These are phyloP conservation scores for Wickerhamiella sergipiensis DNA, from an alignment of 805 yeast genomes.

Conservation along the genomic window DNA sequence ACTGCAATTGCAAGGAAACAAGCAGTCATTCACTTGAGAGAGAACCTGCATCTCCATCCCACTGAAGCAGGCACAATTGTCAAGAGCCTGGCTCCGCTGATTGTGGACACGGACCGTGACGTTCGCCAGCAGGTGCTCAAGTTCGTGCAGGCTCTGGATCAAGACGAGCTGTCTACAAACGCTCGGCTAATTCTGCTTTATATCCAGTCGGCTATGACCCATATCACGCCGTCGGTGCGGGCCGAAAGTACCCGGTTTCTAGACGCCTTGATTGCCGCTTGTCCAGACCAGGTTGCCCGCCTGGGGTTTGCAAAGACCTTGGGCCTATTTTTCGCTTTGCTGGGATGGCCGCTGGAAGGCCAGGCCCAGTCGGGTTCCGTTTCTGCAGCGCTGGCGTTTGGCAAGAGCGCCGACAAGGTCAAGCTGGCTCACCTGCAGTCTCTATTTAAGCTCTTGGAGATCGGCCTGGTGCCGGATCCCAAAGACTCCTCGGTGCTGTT, in stretches of 20 bases:
- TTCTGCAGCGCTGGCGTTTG: conserved; percentile 13
- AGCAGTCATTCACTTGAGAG: conserved; percentile 13
- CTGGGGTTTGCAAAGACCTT: conserved; percentile 25
- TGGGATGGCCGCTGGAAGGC: conserved; percentile 47
- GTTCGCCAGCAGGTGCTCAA: conserved; percentile 50
- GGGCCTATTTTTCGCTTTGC: conserved; percentile 48
- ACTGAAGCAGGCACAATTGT: conserved; percentile 20
- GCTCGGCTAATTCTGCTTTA: conserved; percentile 38
- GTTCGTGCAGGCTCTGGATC: conserved; percentile 21
- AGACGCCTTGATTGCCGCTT: conserved; percentile 36
- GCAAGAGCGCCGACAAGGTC: conserved; percentile 18
- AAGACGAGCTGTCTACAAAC: conserved; percentile 26
- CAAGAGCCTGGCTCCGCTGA: conserved; percentile 43
- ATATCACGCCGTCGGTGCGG: conserved; percentile 63
- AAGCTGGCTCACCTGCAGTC: conserved; percentile 16
- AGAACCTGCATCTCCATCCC: conserved; percentile 8
- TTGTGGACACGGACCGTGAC: conserved; percentile 48
- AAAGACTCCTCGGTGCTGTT: neutral
- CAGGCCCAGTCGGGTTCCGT: conserved; percentile 13
- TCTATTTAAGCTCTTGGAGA: conserved; percentile 8
- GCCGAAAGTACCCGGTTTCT: conserved; percentile 61
- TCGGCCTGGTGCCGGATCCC: conserved; percentile 10
- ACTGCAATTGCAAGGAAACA: conserved; percentile 17
- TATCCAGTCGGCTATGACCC: conserved; percentile 87
- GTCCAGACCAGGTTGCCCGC: conserved; percentile 12